A percentile compares a stretch with the other conserved stretches of the same genome.
Evolutionary conservation across 768 basidiomycete genomes (phyloP).

Genomic region (Suillus weaverae): DNA sequence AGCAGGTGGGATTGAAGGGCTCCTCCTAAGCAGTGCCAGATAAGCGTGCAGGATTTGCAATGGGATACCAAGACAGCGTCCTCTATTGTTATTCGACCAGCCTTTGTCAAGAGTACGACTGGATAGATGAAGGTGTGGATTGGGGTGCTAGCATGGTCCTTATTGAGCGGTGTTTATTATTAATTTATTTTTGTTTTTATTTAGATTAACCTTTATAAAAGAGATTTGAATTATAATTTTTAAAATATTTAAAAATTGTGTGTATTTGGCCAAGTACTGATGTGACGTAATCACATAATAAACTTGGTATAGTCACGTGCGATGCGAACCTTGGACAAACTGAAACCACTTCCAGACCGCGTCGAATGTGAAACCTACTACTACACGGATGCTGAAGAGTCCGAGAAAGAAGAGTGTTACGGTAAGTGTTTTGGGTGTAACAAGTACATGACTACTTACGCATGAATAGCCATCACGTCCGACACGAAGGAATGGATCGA

Average conservation of each 20-base stretch:
- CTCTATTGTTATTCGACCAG: not conserved
- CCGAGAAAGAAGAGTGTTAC: constrained; percentile 3
- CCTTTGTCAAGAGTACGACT: not conserved
- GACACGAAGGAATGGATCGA: not conserved
- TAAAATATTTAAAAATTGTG: too few relatives aligned
- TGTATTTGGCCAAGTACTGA: too few relatives aligned
- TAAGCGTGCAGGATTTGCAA: not conserved
- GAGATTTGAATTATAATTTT: too few relatives aligned
- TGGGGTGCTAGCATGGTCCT: too few relatives aligned
- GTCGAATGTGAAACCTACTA: not conserved
- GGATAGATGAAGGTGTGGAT: not conserved
- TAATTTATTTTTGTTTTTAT: too few relatives aligned
- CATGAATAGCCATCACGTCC: constrained; percentile 26
- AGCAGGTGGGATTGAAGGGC: not conserved
- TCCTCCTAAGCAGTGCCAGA: not conserved
- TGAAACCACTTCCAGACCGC: not conserved
- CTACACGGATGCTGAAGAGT: not conserved
- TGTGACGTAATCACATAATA: not conserved
- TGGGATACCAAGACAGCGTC: not conserved
- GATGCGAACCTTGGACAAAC: not conserved
- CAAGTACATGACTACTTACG: constrained; percentile 9
- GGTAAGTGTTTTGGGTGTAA: not conserved
- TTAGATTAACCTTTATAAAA: too few relatives aligned
- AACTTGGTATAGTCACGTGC: not conserved
- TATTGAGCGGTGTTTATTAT: too few relatives aligned